Percentiles rank a stretch among this genome's conserved stretches.
Conservation (phyloP, 2,329 filamentous ascomycete genomes). For the Apiospora pterosperma region DNA sequence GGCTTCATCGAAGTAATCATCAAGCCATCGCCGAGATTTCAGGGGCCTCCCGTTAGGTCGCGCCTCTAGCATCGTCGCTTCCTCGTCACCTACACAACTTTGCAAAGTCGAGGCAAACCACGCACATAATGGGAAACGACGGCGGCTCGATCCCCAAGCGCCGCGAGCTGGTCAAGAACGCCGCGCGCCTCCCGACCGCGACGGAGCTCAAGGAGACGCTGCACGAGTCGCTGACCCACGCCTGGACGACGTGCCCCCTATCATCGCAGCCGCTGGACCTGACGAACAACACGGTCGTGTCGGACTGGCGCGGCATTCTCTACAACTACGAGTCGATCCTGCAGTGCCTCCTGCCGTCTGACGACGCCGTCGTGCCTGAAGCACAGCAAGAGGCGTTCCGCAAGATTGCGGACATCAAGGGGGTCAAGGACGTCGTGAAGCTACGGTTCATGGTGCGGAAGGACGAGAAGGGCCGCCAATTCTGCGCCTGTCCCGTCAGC, state of each 20-base stretch:
- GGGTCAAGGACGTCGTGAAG: slow-evolving; percentile 81
- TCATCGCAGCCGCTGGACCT: slow-evolving; percentile 69
- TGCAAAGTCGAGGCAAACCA: not conserved
- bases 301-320: slow-evolving; percentile 77
- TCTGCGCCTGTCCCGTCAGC: slow-evolving; percentile 83
- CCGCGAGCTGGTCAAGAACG: slow-evolving; percentile 92
- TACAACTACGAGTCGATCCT: slow-evolving; percentile 96
- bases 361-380: slow-evolving; percentile 48
- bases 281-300: slow-evolving; percentile 63
- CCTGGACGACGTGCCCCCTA: slow-evolving; percentile 86
- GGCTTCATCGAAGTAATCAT: not conserved
- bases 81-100: not conserved
- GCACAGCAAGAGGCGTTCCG: slow-evolving; percentile 34
- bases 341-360: slow-evolving; percentile 53
- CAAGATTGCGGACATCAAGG: slow-evolving; percentile 63
- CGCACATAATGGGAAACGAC: slow-evolving; percentile 81
- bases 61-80: not conserved
- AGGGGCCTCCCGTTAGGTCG: not conserved
- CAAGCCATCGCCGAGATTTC: not conserved
- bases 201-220: slow-evolving; percentile 86
- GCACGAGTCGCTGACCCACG: slow-evolving; percentile 79
- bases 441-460: slow-evolving; percentile 64
- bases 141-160: slow-evolving; percentile 95
- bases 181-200: slow-evolving; percentile 76
- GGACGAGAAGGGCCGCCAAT: slow-evolving; percentile 42